phyloP scores from a whole-genome alignment of 768 basidiomycete species.

The Boletus rubroflammeus region DNA sequence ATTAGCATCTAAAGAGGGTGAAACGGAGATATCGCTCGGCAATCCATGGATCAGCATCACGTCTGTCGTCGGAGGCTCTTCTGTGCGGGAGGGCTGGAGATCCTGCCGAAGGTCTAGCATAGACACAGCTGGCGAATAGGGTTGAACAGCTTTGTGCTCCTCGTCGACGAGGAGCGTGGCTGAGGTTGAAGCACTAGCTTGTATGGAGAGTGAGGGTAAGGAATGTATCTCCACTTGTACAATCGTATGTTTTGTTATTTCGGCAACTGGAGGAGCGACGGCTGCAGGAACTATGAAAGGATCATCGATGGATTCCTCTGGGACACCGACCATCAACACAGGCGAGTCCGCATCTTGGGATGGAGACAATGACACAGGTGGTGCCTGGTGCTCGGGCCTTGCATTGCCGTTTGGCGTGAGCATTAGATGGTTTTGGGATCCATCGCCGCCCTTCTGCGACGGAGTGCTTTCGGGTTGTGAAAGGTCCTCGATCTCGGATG shows the following conservation, averaged over 20 bases:
- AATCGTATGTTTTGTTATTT: neutral
- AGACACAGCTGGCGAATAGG: conserved; percentile 19
- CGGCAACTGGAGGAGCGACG: neutral
- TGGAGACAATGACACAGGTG: neutral
- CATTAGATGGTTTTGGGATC: neutral
- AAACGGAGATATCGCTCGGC: neutral
- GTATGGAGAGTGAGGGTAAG: conserved; percentile 1
- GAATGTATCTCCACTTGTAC: neutral
- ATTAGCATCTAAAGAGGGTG: neutral
- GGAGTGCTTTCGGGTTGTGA: neutral
- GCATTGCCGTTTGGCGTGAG: neutral
- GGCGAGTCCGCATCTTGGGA: conserved; percentile 1
- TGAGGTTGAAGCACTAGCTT: conserved; percentile 1
- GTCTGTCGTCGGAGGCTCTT: neutral
- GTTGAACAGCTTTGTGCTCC: conserved; percentile 1
- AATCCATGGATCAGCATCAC: neutral
- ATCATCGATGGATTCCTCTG: conserved; percentile 10
- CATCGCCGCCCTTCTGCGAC: neutral
- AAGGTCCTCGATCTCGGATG: neutral
- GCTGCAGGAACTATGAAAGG: conserved; percentile 2
- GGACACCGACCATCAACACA: neutral
- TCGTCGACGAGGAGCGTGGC: conserved; percentile 13
- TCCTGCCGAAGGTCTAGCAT: conserved; percentile 13
- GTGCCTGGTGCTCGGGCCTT: neutral
- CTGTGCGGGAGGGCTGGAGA: neutral